Conservation (phyloP, 305 asterid genomes). For the Fraxinus sp. region DNA sequence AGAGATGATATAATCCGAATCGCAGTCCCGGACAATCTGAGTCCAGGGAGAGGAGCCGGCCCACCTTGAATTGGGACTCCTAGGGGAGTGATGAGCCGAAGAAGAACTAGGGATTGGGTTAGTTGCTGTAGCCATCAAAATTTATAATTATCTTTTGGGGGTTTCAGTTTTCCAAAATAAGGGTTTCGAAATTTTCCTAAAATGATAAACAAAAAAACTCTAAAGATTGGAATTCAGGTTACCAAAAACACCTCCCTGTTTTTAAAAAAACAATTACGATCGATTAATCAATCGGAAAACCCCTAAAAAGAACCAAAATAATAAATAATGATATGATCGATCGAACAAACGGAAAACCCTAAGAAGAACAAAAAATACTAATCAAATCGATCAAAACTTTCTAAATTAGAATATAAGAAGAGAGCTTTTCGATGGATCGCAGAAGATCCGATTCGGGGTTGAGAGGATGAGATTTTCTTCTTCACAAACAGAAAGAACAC, state of each 20-base stretch:
- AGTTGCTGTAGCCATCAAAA: conserved; percentile 52
- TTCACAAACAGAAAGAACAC: neutral
- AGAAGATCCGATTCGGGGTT: conserved; percentile 1
- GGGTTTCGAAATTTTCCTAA: conserved; percentile 8
- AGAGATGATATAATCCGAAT: conserved; percentile 19
- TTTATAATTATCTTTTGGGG: neutral
- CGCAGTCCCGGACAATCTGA: conserved; percentile 35
- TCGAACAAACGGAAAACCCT: neutral
- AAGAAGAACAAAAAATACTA: neutral
- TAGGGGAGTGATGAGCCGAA: conserved; percentile 43
- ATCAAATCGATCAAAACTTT: conserved; percentile 31
- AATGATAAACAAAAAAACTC: conserved; percentile 8
- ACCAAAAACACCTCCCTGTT: neutral
- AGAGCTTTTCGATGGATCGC: conserved; percentile 3
- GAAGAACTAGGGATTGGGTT: conserved; percentile 29
- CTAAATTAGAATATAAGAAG: neutral
- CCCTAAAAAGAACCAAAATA: neutral
- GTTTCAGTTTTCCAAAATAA: conserved; percentile 9
- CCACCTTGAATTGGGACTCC: conserved; percentile 40
- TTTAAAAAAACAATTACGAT: neutral
- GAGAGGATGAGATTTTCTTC: neutral
- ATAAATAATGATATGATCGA: neutral
- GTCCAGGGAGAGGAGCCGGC: conserved; percentile 39
- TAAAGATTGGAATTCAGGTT: neutral
- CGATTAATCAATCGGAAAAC: conserved; percentile 18